These are phyloP conservation scores for Cladophialophora bantiana DNA, from an alignment of 2,329 filamentous ascomycete genomes.

Conservation along the genomic window DNA sequence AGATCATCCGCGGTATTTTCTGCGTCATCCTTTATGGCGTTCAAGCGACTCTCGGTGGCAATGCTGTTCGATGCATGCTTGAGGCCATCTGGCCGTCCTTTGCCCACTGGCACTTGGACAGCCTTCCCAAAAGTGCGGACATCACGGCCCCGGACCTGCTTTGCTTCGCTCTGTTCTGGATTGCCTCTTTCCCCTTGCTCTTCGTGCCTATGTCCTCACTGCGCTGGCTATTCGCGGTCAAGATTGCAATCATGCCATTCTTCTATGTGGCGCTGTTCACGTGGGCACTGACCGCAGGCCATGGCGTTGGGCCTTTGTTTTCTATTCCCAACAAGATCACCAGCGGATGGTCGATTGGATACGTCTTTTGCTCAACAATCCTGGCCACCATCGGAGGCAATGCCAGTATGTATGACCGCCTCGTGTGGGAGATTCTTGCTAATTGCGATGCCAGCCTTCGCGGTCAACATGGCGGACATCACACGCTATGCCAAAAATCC, in stretches of 20 bases:
- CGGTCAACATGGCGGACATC: conserved; percentile 48
- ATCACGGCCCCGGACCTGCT: conserved; percentile 29
- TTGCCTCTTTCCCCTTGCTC: conserved; percentile 33
- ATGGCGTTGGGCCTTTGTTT: conserved; percentile 37
- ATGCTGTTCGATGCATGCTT: conserved; percentile 60
- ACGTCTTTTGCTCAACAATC: conserved; percentile 44
- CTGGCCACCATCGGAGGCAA: conserved; percentile 28
- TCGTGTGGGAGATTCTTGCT: neutral
- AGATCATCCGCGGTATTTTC: conserved; percentile 58
- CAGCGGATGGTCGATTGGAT: conserved; percentile 54
- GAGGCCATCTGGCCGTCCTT: conserved; percentile 54
- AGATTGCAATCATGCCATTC: conserved; percentile 34
- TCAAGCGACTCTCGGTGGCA: conserved; percentile 67
- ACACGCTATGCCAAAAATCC: conserved; percentile 45
- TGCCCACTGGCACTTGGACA: conserved; percentile 23
- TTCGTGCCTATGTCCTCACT: conserved; percentile 31
- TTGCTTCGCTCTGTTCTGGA: conserved; percentile 32
- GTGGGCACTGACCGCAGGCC: conserved; percentile 33
- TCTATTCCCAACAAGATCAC: conserved; percentile 34
- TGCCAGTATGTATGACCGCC: conserved; percentile 15
- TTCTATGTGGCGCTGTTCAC: conserved; percentile 35
- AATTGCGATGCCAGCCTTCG: conserved; percentile 45
- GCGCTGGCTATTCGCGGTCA: conserved; percentile 37
- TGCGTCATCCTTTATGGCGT: conserved; percentile 70
- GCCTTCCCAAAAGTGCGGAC: conserved; percentile 24